Conservation (phyloP, 2,329 filamentous ascomycete species). For the Clarireedia hainanense region DNA sequence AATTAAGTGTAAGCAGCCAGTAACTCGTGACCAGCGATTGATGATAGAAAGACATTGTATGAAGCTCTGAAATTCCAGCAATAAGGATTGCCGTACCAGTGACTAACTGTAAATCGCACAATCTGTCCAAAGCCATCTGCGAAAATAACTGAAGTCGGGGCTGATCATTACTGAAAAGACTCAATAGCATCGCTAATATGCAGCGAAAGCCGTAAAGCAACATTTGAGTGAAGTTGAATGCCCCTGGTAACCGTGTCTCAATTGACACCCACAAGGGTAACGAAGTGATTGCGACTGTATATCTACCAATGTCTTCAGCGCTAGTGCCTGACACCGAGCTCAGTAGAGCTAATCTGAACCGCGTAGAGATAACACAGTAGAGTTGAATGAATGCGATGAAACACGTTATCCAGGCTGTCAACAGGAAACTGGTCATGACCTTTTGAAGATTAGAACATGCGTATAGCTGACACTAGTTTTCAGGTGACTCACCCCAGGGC, state of each 20-base stretch:
- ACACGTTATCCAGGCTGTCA: conserved; percentile 11
- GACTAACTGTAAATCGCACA: conserved; percentile 13
- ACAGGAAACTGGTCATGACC: conserved; percentile 11
- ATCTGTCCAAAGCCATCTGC: conserved; percentile 5
- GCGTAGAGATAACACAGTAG: conserved; percentile 7
- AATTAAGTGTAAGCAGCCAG: conserved; percentile 13
- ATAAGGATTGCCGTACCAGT: conserved; percentile 13
- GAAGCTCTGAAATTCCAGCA: conserved; percentile 8
- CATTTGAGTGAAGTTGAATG: background rate
- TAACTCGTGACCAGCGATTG: conserved; percentile 11
- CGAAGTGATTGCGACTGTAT: background rate
- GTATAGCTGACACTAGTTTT: background rate
- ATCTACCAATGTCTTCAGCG: conserved; percentile 4
- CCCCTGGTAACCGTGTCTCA: background rate
- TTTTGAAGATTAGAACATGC: background rate
- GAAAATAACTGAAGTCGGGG: conserved; percentile 3
- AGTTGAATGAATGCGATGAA: conserved; percentile 9
- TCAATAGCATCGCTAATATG: background rate
- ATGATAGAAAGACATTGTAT: conserved; percentile 12
- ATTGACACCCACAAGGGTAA: background rate
- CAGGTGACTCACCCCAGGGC: conserved; percentile 10
- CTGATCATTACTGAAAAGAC: background rate
- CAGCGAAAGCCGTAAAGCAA: background rate
- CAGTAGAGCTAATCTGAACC: background rate
- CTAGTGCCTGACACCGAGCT: background rate